Evolutionary conservation across 2,329 filamentous ascomycete species (phyloP), one percentile per base, ranked within the genome.

Genomic region (Neopestalotiopsis rosae): DNA sequence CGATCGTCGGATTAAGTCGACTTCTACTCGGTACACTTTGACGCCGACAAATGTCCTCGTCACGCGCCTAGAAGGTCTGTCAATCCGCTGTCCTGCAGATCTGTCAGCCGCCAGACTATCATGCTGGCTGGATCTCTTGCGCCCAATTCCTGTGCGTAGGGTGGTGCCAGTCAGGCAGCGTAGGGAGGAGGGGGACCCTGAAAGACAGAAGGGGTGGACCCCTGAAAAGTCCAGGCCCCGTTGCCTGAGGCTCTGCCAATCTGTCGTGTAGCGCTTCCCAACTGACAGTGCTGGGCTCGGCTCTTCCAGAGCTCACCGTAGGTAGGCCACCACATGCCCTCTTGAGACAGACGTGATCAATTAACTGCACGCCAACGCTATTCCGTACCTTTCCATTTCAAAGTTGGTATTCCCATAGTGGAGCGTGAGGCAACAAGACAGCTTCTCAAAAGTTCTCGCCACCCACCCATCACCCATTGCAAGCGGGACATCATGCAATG

Each of bases 191-290:
- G 45, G 45, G n/a, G 45, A 52, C 45, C 45, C 45, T 52, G 45
- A 52, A 52, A 52, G 45, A 52, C 17, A 52, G 45, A 52, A 52
- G 45, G 6, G 45, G 45, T 52, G 45, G 45, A 52, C 45, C 45
- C 45, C 45, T 52, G 45, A 52, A 52, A 52, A 52, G 45, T 52
- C 45, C 45, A 52, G 45, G 45, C 45, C 45, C 24, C n/a, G n/a
- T 52, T 17, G n/a, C 17, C 45, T 52, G 45, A 52, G 45, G 45
- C 45, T 52, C 45, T 52, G 45, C 17, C 45, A 17, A 20, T n/a
- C 45, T 20, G 45, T 52, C 45, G 17, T n/a, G 45, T 17, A 52
- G 14, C 45, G 45, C 45, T 52, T 20, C n/a, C n/a, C 14, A 17
- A 24, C 17, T 38, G 34, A 38, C 34, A 38, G 34, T 38, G 34